Base-by-base conservation (phyloP, 2,329 filamentous ascomycete genomes). In the Ustilaginoidea virens region DNA sequence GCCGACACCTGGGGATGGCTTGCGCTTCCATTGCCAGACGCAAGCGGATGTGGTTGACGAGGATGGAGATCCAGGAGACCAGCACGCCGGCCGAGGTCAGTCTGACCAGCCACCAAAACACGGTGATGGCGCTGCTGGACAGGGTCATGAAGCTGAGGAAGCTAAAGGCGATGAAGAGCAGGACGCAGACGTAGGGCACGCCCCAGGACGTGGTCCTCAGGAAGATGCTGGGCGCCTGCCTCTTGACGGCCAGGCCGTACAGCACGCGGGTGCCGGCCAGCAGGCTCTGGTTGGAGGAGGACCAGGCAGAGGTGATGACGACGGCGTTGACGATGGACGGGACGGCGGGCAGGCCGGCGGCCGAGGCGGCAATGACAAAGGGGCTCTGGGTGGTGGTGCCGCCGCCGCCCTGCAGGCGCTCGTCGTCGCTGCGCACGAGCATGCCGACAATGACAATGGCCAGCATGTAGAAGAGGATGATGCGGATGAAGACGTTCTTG, bases 251-350 rank as follows among this genome's bases (percentile, higher is more conserved):
- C 43, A 83, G 66, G 32, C 71, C 73, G 43, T 78, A 74, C 7
- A 85, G 58, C 13, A 81, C 71, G 43, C 79, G 71, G 16, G 70
- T 75, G 26, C 75, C 73, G 1, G 70, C 71, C 46, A 79, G 77
- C 28, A 70, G 56, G 52, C 67, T 69, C 1, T 67, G 65, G 40
- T 71, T 73, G 11, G 62, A 67, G 7, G 67, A 65, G 2, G 66
- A 71, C 60, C 66, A 70, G 2, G 74, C 75, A 3, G 70, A 75
- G 0, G 74, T 80, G 38, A 85, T 62, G 39, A 86, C 74, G 16
- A 85, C 61, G 20, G 77, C 79, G 47, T 87, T 87, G 51, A 86
- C 74, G 31, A 86, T 67, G 5, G 70, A 72, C 0, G 77, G 74
- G 4, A 85, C 65, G 5, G 65, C 74, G 4, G 58, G 61, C 33